Percentiles rank a stretch among this genome's conserved stretches.
These are phyloP conservation scores for Populus hybrid DNA, from an alignment of 441 rosid species.

Conservation along the genomic window DNA sequence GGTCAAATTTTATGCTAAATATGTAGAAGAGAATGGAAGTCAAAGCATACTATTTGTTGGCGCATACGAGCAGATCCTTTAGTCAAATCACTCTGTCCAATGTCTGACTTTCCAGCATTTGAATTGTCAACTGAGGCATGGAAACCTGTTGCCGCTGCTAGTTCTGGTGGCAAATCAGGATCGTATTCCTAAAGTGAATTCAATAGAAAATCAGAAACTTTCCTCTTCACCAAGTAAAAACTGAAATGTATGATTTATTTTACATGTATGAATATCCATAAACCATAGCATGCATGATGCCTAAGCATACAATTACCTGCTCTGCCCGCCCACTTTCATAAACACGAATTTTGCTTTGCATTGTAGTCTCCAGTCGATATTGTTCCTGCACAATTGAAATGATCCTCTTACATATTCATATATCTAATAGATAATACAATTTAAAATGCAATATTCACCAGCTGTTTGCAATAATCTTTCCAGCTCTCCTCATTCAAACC, in stretches of 20 bases:
- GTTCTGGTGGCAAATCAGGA: slow-evolving; percentile 97
- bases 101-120: slow-evolving; percentile 55
- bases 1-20: neutral
- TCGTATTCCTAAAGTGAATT: slow-evolving; percentile 68
- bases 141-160: slow-evolving; percentile 87
- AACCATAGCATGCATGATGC: slow-evolving; percentile 4
- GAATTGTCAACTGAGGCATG: slow-evolving; percentile 56
- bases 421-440: slow-evolving; percentile 18
- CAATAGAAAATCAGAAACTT: slow-evolving; percentile 13
- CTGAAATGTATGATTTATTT: neutral
- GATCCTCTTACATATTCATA: slow-evolving; percentile 25
- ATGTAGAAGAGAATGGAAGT: slow-evolving; percentile 10
- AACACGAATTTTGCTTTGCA: slow-evolving; percentile 99
- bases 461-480: slow-evolving; percentile 94
- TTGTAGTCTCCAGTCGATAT: slow-evolving; percentile 80
- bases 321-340: slow-evolving; percentile 94
- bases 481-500: slow-evolving; percentile 95
- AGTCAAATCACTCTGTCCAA: slow-evolving; percentile 52
- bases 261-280: neutral
- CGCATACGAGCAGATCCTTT: slow-evolving; percentile 68
- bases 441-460: slow-evolving; percentile 51
- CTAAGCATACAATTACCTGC: slow-evolving; percentile 55
- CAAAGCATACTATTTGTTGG: slow-evolving; percentile 68
- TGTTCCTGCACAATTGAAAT: slow-evolving; percentile 60
- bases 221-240: neutral